These are phyloP conservation scores for Acer yangbiense DNA, from an alignment of 345 rosid genomes.

Conservation along the genomic window DNA sequence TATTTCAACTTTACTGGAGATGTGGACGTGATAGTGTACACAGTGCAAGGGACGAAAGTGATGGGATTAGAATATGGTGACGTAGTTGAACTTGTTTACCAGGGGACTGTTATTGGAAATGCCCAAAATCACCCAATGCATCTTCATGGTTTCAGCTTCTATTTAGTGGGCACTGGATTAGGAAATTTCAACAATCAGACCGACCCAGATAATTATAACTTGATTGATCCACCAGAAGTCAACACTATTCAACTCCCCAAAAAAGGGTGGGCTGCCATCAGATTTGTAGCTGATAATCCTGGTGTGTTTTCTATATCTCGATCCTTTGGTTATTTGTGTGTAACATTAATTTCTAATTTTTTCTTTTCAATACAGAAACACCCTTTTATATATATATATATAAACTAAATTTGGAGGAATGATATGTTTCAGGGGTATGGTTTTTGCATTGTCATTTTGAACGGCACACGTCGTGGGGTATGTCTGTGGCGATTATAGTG, in stretches of 20 bases:
- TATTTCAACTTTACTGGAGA: constrained; percentile 23
- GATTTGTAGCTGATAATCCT: neutral
- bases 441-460: constrained; percentile 49
- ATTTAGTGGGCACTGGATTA: neutral
- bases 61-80: neutral
- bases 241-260: neutral
- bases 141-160: constrained; percentile 3
- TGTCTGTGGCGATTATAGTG: constrained; percentile 38
- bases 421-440: constrained; percentile 36
- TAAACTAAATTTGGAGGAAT: neutral
- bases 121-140: neutral
- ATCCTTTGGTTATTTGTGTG: no score
- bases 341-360: no score
- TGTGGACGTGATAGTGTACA: neutral
- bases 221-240: neutral
- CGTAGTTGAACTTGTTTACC: neutral
- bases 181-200: neutral
- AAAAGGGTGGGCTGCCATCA: neutral
- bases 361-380: no score
- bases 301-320: neutral
- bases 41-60: neutral
- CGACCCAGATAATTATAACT: neutral
- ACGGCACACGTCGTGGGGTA: constrained; percentile 40
- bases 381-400: no score
- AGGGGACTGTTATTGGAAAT: neutral